Evolutionary conservation across 2,329 filamentous ascomycete species (phyloP), one percentile per base, ranked within the genome.

Genomic region (Aspergillus sp.): DNA sequence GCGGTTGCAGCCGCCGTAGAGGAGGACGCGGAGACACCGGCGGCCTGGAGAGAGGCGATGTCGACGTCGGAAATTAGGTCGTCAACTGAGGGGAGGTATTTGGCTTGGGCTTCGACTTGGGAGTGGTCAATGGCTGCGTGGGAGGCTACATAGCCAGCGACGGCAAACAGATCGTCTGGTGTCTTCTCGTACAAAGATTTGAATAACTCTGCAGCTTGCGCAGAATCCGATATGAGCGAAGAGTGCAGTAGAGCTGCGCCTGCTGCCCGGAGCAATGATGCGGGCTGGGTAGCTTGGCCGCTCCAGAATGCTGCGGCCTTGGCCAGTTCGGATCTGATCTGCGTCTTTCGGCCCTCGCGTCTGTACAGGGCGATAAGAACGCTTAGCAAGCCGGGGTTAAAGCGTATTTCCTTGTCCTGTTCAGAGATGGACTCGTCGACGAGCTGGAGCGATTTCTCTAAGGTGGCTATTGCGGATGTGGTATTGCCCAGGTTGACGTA

Each of bases 121-220:
- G 68, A 62, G 46, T 75, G 72, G 55, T 76, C 72, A 15, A 72
- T 65, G 2, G 84, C 84, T 27, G 90, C 89, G 65, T 90, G 86
- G 9, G 92, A 88, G 3, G 95, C 95, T 7, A 98, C 85, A n/a
- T 95, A 85, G 1, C 95, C 95, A 8, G 92, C 92, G 15, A 86
- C 84, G 1, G 90, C 87, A 55, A 89, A 82, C 33, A 82, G 83
- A 66, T 96, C 90, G 40, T 79, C 66, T 3, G 70, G 79, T n/a
- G 91, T 82, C 58, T 86, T 81, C 2, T 84, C 76, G 62, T 89
- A 84, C 12, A 98, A 82, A 48, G 83, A 83, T 52, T 85, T 82
- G 74, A 98, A 98, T 7, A 95, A 88, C n/a, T 89, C 84, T 3
- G 87, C 87, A 0, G 95, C 93, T 0, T 86, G 80, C 14, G 82